phyloP scores from a whole-genome alignment of 495 filamentous ascomycete species.

The Aspergillus taichungensis region DNA sequence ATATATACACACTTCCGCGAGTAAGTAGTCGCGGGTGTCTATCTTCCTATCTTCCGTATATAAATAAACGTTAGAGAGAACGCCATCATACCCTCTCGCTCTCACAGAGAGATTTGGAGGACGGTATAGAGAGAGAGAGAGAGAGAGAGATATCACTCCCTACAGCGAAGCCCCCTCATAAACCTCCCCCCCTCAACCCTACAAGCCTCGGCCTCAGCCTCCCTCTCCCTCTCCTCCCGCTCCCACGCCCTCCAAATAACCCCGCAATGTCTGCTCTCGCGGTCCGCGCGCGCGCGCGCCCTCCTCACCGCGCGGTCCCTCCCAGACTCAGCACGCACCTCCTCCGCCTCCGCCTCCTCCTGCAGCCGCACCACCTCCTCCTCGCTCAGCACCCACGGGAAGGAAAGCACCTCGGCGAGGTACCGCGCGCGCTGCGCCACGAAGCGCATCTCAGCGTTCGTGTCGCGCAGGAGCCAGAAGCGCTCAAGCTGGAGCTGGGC shows the following conservation, averaged over 20 bases:
- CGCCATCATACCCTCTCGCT: no score
- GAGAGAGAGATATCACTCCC: background rate
- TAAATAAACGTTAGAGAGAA: no score
- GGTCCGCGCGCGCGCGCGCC: slow-evolving; percentile 24
- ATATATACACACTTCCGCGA: no score
- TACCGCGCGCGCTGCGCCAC: slow-evolving; percentile 61
- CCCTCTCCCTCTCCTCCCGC: slow-evolving; percentile 30
- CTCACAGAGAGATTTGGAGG: no score
- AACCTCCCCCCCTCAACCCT: slow-evolving; percentile 25
- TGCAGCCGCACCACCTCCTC: slow-evolving; percentile 47
- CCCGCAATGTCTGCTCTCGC: slow-evolving; percentile 27
- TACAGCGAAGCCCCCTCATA: slow-evolving; percentile 22
- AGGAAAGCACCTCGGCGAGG: slow-evolving; percentile 50
- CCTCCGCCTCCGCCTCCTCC: slow-evolving; percentile 38
- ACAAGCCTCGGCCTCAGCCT: slow-evolving; percentile 24
- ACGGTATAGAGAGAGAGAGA: no score
- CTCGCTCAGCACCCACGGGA: slow-evolving; percentile 56
- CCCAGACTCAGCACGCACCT: slow-evolving; percentile 28
- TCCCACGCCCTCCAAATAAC: slow-evolving; percentile 31
- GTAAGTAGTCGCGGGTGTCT: no score
- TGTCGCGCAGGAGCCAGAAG: slow-evolving; percentile 47
- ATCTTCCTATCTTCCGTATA: no score
- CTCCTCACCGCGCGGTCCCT: slow-evolving; percentile 30
- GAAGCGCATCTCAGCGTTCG: slow-evolving; percentile 70
- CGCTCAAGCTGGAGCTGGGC: slow-evolving; percentile 66